Percentiles rank a stretch among this genome's conserved stretches.
phyloP scores from a whole-genome alignment of 805 yeast genomes.

The Nakazawaea anatomiae region DNA sequence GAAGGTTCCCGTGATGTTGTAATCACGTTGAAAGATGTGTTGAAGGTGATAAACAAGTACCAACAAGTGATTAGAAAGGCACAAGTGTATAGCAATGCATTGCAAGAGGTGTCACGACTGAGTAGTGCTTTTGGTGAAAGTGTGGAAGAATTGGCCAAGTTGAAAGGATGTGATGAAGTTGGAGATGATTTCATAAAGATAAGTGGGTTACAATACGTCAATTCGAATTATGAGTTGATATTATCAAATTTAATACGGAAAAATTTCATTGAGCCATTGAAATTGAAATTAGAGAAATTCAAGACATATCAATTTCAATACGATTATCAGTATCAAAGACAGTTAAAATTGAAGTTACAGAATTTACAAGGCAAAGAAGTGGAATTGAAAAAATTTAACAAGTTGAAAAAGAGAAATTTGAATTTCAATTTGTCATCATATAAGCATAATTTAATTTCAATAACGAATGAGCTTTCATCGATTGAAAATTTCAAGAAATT shows the following conservation, averaged over 20 bases:
- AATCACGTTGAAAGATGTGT: constrained; percentile 55
- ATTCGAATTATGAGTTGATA: constrained; percentile 73
- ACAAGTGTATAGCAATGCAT: constrained; percentile 37
- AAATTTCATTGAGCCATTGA: constrained; percentile 52
- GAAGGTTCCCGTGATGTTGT: constrained; percentile 15
- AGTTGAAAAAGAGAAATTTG: constrained; percentile 57
- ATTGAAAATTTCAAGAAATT: constrained; percentile 72
- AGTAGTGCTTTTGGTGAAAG: constrained; percentile 70
- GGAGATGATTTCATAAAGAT: constrained; percentile 65
- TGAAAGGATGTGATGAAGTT: constrained; percentile 44
- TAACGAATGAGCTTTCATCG: constrained; percentile 73
- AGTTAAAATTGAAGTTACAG: constrained; percentile 46
- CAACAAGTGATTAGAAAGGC: constrained; percentile 42
- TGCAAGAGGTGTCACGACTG: constrained; percentile 44
- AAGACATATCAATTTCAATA: constrained; percentile 35
- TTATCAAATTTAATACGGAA: constrained; percentile 50
- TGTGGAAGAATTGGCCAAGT: constrained; percentile 55
- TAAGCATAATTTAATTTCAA: constrained; percentile 55
- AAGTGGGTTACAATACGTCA: constrained; percentile 70
- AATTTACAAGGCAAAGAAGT: constrained; percentile 54
- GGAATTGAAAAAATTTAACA: constrained; percentile 53
- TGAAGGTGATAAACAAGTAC: constrained; percentile 41
- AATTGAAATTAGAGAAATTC: constrained; percentile 37
- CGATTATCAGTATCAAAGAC: constrained; percentile 47
- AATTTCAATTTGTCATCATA: constrained; percentile 61